Conservation (phyloP, 306 rosid species). For the Rubus idaeus region DNA sequence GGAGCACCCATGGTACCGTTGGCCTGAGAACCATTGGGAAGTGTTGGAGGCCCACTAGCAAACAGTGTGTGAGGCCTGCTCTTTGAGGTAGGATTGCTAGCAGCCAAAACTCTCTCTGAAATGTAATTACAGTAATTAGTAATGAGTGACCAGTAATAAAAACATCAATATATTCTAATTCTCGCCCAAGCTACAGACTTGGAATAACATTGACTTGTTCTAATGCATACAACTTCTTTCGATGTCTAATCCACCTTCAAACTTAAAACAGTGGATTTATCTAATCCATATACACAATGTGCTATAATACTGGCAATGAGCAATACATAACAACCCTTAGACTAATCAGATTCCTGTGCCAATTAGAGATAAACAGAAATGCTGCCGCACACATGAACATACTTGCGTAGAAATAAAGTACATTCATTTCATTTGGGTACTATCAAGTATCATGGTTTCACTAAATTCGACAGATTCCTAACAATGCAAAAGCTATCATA, state of each 20-base stretch:
- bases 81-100: constrained; percentile 88
- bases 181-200: neutral
- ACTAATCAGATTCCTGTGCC: neutral
- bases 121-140: constrained; percentile 10
- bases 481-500: neutral
- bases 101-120: constrained; percentile 97
- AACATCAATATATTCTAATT: neutral
- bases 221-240: no score
- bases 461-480: neutral
- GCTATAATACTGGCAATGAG: neutral
- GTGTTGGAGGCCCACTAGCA: constrained; percentile 94
- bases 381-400: neutral
- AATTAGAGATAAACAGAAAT: neutral
- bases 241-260: neutral
- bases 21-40: constrained; percentile 59
- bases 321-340: neutral
- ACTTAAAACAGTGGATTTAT: neutral
- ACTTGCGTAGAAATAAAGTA: neutral
- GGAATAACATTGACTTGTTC: no score
- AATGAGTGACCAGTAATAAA: neutral
- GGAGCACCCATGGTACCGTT: constrained; percentile 55
- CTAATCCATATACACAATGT: neutral
- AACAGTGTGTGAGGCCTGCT: constrained; percentile 96
- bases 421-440: neutral
- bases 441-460: neutral